Percentiles rank a stretch among this genome's conserved stretches.
Evolutionary conservation across 345 rosid genomes (phyloP).

Genomic region (Microthlaspi erraticum): DNA sequence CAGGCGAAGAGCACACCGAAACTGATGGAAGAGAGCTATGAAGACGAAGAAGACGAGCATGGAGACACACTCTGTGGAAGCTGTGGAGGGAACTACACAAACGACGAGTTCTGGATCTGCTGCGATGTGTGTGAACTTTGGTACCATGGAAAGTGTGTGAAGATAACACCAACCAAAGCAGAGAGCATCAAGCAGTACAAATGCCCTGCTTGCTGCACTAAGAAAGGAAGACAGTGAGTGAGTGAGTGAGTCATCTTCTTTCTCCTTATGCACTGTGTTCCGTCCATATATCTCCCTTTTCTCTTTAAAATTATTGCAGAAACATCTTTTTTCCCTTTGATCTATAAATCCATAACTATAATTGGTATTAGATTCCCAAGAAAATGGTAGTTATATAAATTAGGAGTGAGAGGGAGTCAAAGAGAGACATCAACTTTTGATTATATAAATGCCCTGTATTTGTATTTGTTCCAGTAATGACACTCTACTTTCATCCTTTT

Average conservation of each 20-base stretch:
- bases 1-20: slow-evolving; percentile 62
- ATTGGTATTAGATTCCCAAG: slow-evolving; percentile 13
- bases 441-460: slow-evolving; percentile 5
- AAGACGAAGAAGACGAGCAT: slow-evolving; percentile 86
- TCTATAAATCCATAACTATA: not conserved
- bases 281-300: not conserved
- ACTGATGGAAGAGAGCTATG: slow-evolving; percentile 60
- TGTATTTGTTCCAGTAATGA: slow-evolving; percentile 18
- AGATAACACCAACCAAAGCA: slow-evolving; percentile 88
- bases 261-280: not conserved
- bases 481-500: slow-evolving; percentile 17
- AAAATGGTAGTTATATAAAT: not conserved
- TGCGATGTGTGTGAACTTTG: slow-evolving; percentile 88
- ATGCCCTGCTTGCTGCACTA: slow-evolving; percentile 81
- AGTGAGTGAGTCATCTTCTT: not conserved
- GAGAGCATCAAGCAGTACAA: slow-evolving; percentile 85
- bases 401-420: slow-evolving; percentile 9
- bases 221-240: slow-evolving; percentile 56
- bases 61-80: slow-evolving; percentile 80
- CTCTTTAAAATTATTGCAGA: not conserved
- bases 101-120: slow-evolving; percentile 87
- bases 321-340: not conserved
- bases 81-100: slow-evolving; percentile 81
- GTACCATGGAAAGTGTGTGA: slow-evolving; percentile 92
- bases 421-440: slow-evolving; percentile 22